phyloP scores from a whole-genome alignment of 2,329 filamentous ascomycete species.

The Fusarium sp. region DNA sequence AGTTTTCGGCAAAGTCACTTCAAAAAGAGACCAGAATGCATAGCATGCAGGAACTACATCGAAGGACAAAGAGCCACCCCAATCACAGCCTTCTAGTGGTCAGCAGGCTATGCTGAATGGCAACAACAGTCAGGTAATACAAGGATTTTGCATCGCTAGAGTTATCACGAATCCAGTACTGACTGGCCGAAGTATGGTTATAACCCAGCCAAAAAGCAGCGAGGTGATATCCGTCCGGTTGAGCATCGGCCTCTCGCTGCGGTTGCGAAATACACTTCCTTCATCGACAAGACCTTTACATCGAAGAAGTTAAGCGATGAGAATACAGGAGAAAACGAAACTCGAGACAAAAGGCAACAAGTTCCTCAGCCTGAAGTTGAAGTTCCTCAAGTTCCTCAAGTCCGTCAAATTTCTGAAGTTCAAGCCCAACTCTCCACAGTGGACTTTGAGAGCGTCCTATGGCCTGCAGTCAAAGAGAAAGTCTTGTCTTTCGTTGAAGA shows the following conservation, averaged over 20 bases:
- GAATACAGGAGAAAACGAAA: too few relatives aligned
- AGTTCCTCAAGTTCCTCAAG: too few relatives aligned
- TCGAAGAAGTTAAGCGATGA: not conserved
- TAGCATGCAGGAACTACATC: not conserved
- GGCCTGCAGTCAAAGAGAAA: not conserved
- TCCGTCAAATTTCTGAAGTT: rapidly evolving
- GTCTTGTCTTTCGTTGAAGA: not conserved
- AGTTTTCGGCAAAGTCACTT: not conserved
- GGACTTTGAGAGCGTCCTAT: not conserved
- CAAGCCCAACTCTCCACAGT: rapidly evolving
- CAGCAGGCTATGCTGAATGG: too few relatives aligned
- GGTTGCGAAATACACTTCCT: not conserved
- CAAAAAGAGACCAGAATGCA: not conserved
- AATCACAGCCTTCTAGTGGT: not conserved
- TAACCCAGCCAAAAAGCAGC: not conserved
- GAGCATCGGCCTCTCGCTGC: not conserved
- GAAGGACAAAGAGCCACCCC: not conserved
- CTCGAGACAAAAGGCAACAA: rapidly evolving
- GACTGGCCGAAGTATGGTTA: constrained; percentile 19
- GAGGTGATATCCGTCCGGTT: constrained; percentile 32
- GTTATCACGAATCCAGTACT: not conserved
- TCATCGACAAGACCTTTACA: not conserved
- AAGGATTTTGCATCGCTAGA: too few relatives aligned
- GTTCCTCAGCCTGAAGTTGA: not conserved
- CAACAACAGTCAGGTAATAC: not conserved